Conservation (phyloP, 345 rosid genomes). For the Mercurialis annua region DNA sequence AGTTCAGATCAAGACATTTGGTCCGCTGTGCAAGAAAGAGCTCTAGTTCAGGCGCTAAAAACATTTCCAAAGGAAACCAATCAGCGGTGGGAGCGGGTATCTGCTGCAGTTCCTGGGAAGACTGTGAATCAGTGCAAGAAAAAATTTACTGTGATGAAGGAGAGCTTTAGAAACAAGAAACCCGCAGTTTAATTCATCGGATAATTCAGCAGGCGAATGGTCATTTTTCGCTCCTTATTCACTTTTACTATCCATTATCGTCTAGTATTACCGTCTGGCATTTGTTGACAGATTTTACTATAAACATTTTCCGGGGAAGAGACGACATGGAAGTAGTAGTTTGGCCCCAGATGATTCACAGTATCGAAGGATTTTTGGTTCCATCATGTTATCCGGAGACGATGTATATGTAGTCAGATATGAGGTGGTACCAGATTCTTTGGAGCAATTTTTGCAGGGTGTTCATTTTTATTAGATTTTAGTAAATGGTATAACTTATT, state of each 20-base stretch:
- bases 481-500: too few species aligned
- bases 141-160: conserved; percentile 76
- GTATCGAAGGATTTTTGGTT: too few species aligned
- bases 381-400: background rate
- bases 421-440: too few species aligned
- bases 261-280: background rate
- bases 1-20: conserved; percentile 75
- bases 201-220: background rate
- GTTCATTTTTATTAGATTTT: too few species aligned
- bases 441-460: too few species aligned
- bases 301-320: background rate
- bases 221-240: background rate
- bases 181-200: conserved; percentile 28
- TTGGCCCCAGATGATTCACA: too few species aligned
- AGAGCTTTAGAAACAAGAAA: conserved; percentile 82
- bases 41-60: conserved; percentile 91
- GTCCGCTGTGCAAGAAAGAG: conserved; percentile 94
- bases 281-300: background rate
- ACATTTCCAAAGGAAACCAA: conserved; percentile 87
- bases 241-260: background rate
- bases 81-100: conserved; percentile 98
- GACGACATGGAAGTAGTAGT: background rate
- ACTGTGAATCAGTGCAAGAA: conserved; percentile 91
- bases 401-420: too few species aligned
- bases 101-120: conserved; percentile 95